phyloP scores from a whole-genome alignment of 2,329 filamentous ascomycete genomes.

The Ophiostoma sp. region DNA sequence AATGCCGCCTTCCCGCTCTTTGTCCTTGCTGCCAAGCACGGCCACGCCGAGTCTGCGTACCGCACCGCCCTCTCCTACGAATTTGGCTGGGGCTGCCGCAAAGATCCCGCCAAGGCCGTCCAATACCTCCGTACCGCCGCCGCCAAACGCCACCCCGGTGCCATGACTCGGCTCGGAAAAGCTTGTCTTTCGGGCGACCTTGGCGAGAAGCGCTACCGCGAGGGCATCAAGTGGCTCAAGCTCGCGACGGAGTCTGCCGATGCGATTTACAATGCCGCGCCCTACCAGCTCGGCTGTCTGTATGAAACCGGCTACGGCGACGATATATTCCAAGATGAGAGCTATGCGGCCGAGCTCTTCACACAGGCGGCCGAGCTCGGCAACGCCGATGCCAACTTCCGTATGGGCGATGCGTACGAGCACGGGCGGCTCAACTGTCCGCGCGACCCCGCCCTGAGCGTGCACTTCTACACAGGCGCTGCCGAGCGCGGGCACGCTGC shows the following conservation, averaged over 20 bases:
- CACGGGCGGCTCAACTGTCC: slow-evolving; percentile 84
- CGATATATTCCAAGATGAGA: slow-evolving; percentile 85
- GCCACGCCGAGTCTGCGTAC: slow-evolving; percentile 93
- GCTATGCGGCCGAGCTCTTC: slow-evolving; percentile 87
- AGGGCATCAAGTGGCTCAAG: slow-evolving; percentile 95
- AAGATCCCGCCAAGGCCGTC: slow-evolving; percentile 83
- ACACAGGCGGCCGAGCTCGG: slow-evolving; percentile 91
- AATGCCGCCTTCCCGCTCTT: slow-evolving; percentile 90
- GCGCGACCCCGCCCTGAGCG: slow-evolving; percentile 82
- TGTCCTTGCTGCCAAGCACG: slow-evolving; percentile 88
- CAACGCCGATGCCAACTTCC: slow-evolving; percentile 76
- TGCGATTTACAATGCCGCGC: slow-evolving; percentile 83
- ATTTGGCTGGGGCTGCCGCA: slow-evolving; percentile 93
- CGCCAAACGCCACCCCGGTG: slow-evolving; percentile 89
- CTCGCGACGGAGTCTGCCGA: slow-evolving; percentile 86
- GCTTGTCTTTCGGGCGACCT: slow-evolving; percentile 87
- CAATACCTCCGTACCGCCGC: slow-evolving; percentile 89
- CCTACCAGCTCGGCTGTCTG: slow-evolving; percentile 80
- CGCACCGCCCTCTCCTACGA: slow-evolving; percentile 93
- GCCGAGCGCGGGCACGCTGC: slow-evolving; percentile 76
- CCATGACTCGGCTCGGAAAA: slow-evolving; percentile 85
- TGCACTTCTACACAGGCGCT: slow-evolving; percentile 94
- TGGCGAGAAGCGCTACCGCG: slow-evolving; percentile 77
- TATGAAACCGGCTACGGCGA: slow-evolving; percentile 93
- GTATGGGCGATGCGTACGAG: slow-evolving; percentile 95